These are phyloP conservation scores for Phialophora verrucosa DNA, from an alignment of 2,329 filamentous ascomycete genomes.

Conservation along the genomic window DNA sequence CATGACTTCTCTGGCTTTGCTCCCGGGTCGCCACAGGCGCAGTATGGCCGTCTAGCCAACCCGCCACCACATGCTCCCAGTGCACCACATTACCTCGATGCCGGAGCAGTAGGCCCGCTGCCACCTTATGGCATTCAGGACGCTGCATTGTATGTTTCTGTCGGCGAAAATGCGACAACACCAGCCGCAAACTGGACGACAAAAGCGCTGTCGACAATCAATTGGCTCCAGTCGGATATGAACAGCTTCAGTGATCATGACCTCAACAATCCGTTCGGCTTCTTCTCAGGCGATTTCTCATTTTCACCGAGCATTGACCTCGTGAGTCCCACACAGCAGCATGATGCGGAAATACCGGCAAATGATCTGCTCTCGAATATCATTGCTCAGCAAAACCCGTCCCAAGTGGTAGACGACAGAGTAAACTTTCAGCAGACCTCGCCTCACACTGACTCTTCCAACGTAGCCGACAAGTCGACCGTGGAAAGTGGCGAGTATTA, in stretches of 20 bases:
- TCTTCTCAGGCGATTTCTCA: conserved; percentile 18
- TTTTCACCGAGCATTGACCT: conserved; percentile 20
- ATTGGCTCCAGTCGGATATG: conserved; percentile 46
- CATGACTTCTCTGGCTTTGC: too few relatives aligned
- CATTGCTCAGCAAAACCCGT: too few relatives aligned
- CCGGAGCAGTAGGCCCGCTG: too few relatives aligned
- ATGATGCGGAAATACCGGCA: neutral
- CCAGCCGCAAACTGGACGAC: conserved; percentile 22
- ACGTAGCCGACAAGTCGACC: conserved; percentile 1
- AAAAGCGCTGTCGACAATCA: conserved; percentile 43
- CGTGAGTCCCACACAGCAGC: conserved; percentile 12
- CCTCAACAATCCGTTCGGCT: conserved; percentile 11
- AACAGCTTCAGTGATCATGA: conserved; percentile 17
- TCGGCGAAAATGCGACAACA: conserved; percentile 4
- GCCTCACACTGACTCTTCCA: conserved; percentile 1
- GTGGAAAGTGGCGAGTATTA: conserved; percentile 38
- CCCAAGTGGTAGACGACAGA: too few relatives aligned
- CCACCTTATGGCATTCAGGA: too few relatives aligned
- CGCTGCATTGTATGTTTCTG: neutral
- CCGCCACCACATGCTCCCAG: too few relatives aligned
- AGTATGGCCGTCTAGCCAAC: too few relatives aligned
- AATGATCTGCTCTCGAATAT: too few relatives aligned
- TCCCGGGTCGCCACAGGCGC: too few relatives aligned
- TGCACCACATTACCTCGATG: too few relatives aligned
- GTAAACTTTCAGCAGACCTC: too few relatives aligned